phyloP scores from a whole-genome alignment of 2,329 filamentous ascomycete genomes.

The Neofusicoccum ribis region DNA sequence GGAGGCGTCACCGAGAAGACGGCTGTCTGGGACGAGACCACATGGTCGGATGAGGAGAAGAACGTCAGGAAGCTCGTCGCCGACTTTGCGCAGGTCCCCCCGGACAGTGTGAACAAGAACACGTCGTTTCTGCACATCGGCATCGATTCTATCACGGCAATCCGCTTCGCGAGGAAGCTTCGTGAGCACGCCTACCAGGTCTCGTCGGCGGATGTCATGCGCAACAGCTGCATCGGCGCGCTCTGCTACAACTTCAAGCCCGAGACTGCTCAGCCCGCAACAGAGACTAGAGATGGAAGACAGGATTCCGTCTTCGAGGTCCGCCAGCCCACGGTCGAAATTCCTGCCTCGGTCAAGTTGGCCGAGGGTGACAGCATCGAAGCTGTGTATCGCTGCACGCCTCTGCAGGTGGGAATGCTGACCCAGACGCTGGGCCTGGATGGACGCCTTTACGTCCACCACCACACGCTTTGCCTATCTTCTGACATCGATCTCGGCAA shows the following conservation, averaged over 20 bases:
- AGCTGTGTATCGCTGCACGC: conserved; percentile 45
- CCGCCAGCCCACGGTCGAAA: background rate
- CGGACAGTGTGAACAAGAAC: conserved; percentile 24
- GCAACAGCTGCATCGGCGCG: conserved; percentile 33
- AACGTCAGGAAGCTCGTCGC: conserved; percentile 21
- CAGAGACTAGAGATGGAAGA: background rate
- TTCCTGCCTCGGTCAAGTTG: background rate
- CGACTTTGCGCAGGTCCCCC: conserved; percentile 28
- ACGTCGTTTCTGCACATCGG: conserved; percentile 38
- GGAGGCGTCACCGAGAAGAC: background rate
- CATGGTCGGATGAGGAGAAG: conserved; percentile 12
- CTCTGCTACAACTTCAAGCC: conserved; percentile 13
- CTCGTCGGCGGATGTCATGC: conserved; percentile 39
- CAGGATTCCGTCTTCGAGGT: conserved; percentile 7
- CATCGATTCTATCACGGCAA: conserved; percentile 38
- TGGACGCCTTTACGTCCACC: conserved; percentile 53
- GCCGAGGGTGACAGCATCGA: conserved; percentile 31
- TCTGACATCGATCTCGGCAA: conserved; percentile 32
- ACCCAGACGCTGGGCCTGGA: conserved; percentile 74
- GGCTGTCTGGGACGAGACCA: conserved; percentile 10
- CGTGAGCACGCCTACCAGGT: conserved; percentile 29
- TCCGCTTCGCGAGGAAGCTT: conserved; percentile 34
- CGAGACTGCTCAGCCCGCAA: background rate
- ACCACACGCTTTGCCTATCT: conserved; percentile 37
- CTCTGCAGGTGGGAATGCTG: conserved; percentile 44